Evolutionary conservation across 306 rosid genomes (phyloP).

Genomic region (Castanospermum australe): DNA sequence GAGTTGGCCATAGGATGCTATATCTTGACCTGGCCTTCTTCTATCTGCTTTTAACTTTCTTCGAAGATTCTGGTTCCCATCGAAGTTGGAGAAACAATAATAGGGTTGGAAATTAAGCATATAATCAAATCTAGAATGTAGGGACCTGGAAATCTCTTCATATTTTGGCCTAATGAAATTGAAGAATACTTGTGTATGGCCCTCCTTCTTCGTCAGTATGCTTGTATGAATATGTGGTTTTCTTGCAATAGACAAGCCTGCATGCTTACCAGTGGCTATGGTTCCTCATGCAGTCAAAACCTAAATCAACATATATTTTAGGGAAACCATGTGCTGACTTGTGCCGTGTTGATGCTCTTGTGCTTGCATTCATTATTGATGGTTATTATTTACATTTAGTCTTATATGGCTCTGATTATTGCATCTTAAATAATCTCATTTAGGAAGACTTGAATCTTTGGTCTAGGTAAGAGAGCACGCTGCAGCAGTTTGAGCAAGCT

Average conservation of each 20-base stretch:
- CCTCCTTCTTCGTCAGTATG: not conserved
- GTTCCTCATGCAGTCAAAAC: not conserved
- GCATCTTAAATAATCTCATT: slow-evolving; percentile 22
- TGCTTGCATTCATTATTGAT: slow-evolving; percentile 9
- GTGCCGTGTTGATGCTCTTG: slow-evolving; percentile 13
- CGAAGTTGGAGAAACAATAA: not conserved
- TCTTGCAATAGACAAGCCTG: too few species aligned
- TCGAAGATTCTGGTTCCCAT: not conserved
- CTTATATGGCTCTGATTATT: not conserved
- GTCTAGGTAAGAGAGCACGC: slow-evolving; percentile 93
- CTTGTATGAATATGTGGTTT: slow-evolving; percentile 4
- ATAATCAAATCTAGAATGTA: not conserved
- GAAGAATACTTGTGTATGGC: not conserved
- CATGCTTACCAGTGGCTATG: not conserved
- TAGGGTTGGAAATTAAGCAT: not conserved
- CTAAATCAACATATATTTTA: slow-evolving; percentile 1
- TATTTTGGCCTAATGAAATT: slow-evolving; percentile 3
- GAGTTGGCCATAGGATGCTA: slow-evolving; percentile 1
- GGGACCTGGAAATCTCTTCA: not conserved
- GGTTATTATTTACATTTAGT: not conserved
- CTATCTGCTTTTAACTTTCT: slow-evolving; percentile 12
- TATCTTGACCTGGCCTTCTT: slow-evolving; percentile 13
- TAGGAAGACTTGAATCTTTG: slow-evolving; percentile 27
- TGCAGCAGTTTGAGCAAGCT: slow-evolving; percentile 94
- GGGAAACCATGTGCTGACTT: slow-evolving; percentile 4